These are phyloP conservation scores for Capsicum baccatum DNA, from an alignment of 257 asterid species.

Conservation along the genomic window DNA sequence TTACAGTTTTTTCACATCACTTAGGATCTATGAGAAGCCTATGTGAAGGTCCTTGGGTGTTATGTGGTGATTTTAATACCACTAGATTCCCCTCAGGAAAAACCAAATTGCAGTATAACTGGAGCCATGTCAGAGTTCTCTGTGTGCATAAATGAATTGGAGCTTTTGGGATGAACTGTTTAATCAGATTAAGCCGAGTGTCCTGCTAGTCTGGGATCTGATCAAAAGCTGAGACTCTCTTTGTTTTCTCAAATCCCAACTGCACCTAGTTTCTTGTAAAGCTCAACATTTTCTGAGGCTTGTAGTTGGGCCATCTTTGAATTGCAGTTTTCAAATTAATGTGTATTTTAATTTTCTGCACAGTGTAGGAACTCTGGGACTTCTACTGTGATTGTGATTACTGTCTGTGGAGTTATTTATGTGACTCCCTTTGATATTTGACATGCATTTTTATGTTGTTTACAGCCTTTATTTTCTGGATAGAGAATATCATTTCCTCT, in stretches of 20 bases:
- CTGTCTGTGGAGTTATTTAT: neutral
- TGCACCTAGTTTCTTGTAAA: neutral
- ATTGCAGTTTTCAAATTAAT: neutral
- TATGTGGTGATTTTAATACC: too few species aligned
- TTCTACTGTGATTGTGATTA: slow-evolving; percentile 5
- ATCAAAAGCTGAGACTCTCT: neutral
- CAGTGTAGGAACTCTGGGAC: neutral
- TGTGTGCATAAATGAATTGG: too few species aligned
- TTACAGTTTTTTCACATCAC: too few species aligned
- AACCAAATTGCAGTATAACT: too few species aligned
- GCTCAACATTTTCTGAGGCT: neutral
- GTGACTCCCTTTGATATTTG: neutral
- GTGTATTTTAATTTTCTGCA: neutral
- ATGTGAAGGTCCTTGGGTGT: too few species aligned
- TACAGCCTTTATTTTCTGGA: neutral
- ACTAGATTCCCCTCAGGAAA: too few species aligned
- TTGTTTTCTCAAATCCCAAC: neutral
- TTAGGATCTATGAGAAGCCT: too few species aligned
- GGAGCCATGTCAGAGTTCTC: too few species aligned
- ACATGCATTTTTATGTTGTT: neutral
- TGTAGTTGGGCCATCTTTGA: neutral
- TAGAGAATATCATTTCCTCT: slow-evolving; percentile 16
- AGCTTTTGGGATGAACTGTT: too few species aligned
- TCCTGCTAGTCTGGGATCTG: too few species aligned
- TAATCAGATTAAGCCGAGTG: too few species aligned